Percentiles rank a stretch among this genome's conserved stretches.
Evolutionary conservation across 495 filamentous ascomycete genomes (phyloP).

Genomic region (Lasiosphaeriaceae sp.): DNA sequence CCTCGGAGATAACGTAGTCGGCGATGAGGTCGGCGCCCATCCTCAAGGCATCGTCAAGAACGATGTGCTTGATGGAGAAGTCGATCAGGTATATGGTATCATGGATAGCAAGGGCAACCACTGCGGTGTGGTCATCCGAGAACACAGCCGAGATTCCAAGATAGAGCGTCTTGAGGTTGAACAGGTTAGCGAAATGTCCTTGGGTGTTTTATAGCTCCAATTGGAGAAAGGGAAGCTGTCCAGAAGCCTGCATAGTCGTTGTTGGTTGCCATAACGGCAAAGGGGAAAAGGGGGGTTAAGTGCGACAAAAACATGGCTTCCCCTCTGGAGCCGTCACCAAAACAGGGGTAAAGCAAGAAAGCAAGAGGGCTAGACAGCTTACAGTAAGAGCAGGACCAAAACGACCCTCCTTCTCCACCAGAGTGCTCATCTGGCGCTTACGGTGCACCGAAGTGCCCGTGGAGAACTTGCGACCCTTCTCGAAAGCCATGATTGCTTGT

Average conservation of each 20-base stretch:
- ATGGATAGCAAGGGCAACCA: slow-evolving; percentile 66
- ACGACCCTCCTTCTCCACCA: slow-evolving; percentile 41
- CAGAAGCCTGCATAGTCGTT: too few species aligned
- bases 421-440: slow-evolving; percentile 41
- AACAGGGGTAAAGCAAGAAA: too few species aligned
- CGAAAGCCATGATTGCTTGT: slow-evolving; percentile 35
- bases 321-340: too few species aligned
- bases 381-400: slow-evolving; percentile 44
- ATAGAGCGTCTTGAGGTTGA: slow-evolving; percentile 54
- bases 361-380: too few species aligned
- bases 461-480: slow-evolving; percentile 36
- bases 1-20: slow-evolving; percentile 50
- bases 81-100: slow-evolving; percentile 77
- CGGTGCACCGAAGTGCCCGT: slow-evolving; percentile 42
- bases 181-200: slow-evolving; percentile 15
- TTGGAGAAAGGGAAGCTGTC: not conserved
- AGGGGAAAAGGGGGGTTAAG: too few species aligned
- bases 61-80: slow-evolving; percentile 59
- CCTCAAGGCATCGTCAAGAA: slow-evolving; percentile 31
- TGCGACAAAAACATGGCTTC: too few species aligned
- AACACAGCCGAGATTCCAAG: slow-evolving; percentile 57
- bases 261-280: too few species aligned
- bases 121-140: slow-evolving; percentile 45
- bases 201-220: too few species aligned
- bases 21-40: slow-evolving; percentile 44